Percentiles rank a stretch among this genome's conserved stretches.
These are phyloP conservation scores for Podospora didyma DNA, from an alignment of 495 filamentous ascomycete species.

Conservation along the genomic window DNA sequence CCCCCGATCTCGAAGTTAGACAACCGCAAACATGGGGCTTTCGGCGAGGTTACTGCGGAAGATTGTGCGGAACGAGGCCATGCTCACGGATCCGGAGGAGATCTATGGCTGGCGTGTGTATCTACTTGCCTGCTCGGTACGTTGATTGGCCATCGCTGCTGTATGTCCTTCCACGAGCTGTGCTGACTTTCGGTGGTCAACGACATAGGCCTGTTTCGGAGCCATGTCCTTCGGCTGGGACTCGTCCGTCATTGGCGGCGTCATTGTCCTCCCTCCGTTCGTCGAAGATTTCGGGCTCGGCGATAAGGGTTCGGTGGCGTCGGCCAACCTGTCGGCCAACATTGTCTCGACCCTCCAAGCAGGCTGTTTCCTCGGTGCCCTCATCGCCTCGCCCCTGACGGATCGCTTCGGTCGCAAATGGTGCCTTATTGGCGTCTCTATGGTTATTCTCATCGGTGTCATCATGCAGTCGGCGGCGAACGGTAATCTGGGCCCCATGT, in stretches of 20 bases:
- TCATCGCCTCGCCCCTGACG: conserved; percentile 32
- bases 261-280: conserved; percentile 49
- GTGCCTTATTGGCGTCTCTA: conserved; percentile 53
- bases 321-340: conserved; percentile 38
- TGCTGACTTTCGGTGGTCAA: background rate
- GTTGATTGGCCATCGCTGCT: conserved; percentile 18
- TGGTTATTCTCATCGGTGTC: conserved; percentile 52
- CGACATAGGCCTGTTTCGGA: conserved; percentile 65
- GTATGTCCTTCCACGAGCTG: conserved; percentile 5
- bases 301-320: conserved; percentile 18
- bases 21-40: conserved; percentile 21
- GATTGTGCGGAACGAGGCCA: conserved; percentile 75
- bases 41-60: conserved; percentile 47
- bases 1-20: background rate
- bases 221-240: conserved; percentile 70
- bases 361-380: conserved; percentile 47
- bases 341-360: conserved; percentile 56
- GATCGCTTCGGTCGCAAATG: conserved; percentile 47
- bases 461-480: conserved; percentile 51
- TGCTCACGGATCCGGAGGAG: conserved; percentile 67
- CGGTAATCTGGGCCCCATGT: conserved; percentile 52
- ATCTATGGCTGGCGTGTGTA: conserved; percentile 79
- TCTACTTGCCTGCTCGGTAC: conserved; percentile 61
- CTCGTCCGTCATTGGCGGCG: conserved; percentile 63
- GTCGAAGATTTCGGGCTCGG: conserved; percentile 40